Conservation (phyloP, 176 grass and related monocot genomes). For the Eremochloa ophiuroides region DNA sequence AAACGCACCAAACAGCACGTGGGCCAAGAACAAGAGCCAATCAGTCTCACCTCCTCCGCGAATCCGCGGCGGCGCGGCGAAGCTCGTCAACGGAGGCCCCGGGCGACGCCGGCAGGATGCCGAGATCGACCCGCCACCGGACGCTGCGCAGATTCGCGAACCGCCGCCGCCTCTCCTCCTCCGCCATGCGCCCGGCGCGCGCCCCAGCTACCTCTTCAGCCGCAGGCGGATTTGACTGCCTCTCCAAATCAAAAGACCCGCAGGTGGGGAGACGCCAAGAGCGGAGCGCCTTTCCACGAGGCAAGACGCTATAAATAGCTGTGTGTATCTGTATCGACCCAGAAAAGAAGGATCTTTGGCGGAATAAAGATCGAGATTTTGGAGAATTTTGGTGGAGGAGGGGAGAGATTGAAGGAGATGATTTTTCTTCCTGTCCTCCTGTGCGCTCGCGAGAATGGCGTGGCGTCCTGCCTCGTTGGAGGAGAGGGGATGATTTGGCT, state of each 20-base stretch:
- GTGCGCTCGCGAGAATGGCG: constrained; percentile 36
- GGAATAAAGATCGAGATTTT: constrained; percentile 30
- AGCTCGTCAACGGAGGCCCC: constrained; percentile 68
- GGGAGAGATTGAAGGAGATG: constrained; percentile 10
- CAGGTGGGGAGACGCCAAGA: constrained; percentile 21
- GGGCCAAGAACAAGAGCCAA: neutral
- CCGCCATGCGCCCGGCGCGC: too few species aligned
- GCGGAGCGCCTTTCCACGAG: constrained; percentile 14
- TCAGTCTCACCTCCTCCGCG: constrained; percentile 61
- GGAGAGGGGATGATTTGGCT: constrained; percentile 22
- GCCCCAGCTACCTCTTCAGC: too few species aligned
- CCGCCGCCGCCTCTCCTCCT: constrained; percentile 38
- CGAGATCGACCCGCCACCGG: constrained; percentile 91
- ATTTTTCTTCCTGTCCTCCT: constrained; percentile 17
- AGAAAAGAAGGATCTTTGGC: constrained; percentile 43
- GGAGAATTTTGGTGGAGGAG: constrained; percentile 17
- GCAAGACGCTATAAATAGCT: constrained; percentile 31
- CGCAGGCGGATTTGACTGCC: constrained; percentile 26
- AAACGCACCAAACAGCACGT: neutral
- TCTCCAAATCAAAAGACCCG: constrained; percentile 22
- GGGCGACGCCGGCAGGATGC: constrained; percentile 67
- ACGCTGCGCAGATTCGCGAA: constrained; percentile 67
- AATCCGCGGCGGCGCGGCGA: constrained; percentile 78
- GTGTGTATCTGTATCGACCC: constrained; percentile 24
- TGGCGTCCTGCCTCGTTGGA: neutral